Evolutionary conservation across 225 moss, liverwort and hornwort genomes (phyloP).

Genomic region (Marchantia polymorpha): DNA sequence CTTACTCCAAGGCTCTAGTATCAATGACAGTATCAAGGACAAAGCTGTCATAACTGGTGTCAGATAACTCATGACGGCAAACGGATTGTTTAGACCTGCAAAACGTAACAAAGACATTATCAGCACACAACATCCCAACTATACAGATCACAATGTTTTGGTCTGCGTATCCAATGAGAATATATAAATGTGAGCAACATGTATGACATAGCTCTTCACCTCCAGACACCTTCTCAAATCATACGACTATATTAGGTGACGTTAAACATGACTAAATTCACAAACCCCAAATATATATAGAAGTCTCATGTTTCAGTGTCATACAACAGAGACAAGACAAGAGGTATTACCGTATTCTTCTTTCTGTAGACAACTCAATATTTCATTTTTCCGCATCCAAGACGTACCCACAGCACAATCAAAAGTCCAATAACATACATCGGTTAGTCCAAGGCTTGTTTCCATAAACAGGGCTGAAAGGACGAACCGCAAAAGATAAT

Average conservation of each 20-base stretch:
- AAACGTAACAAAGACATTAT: neutral
- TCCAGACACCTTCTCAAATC: neutral
- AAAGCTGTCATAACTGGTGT: constrained; percentile 90
- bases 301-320: neutral
- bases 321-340: neutral
- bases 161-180: neutral
- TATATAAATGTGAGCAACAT: no score
- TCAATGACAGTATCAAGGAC: constrained; percentile 65
- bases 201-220: neutral
- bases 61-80: constrained; percentile 85
- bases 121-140: neutral
- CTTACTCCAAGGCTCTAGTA: constrained; percentile 71
- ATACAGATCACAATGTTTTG: neutral
- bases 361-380: constrained; percentile 50
- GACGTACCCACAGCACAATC: constrained; percentile 17
- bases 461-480: neutral
- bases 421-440: neutral
- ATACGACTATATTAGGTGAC: neutral
- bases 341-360: constrained; percentile 75
- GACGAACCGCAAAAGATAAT: neutral
- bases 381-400: constrained; percentile 21
- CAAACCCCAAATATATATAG: neutral
- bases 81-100: constrained; percentile 95
- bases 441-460: neutral
- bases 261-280: neutral